Evolutionary conservation across 768 basidiomycete species (phyloP).

Genomic region (Leccinum broughii): DNA sequence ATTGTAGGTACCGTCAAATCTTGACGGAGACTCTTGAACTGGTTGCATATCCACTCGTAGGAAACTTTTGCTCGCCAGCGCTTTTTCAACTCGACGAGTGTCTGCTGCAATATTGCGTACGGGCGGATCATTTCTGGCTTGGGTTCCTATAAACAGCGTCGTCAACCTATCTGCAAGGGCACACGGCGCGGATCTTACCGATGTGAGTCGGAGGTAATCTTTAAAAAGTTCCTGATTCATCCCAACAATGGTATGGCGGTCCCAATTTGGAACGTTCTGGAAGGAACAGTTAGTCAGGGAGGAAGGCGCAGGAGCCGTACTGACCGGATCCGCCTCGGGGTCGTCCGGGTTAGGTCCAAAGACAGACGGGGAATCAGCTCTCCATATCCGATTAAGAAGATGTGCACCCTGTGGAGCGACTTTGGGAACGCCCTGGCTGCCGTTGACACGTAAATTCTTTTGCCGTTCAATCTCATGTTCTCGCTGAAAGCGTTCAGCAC

Average conservation of each 20-base stretch:
- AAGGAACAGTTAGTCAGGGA: slow-evolving; percentile 9
- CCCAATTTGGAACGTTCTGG: slow-evolving; percentile 97
- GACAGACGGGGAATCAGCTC: slow-evolving; percentile 50
- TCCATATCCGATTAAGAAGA: slow-evolving; percentile 48
- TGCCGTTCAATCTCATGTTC: slow-evolving; percentile 87
- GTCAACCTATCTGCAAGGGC: slow-evolving; percentile 7
- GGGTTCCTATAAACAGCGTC: slow-evolving; percentile 67
- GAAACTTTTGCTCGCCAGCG: slow-evolving; percentile 78
- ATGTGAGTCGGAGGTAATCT: slow-evolving; percentile 91
- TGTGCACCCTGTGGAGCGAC: slow-evolving; percentile 52
- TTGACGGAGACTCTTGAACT: slow-evolving; percentile 96
- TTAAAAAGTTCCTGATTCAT: slow-evolving; percentile 90
- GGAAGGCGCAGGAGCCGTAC: slow-evolving; percentile 26
- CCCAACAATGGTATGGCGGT: slow-evolving; percentile 92
- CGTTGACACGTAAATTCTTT: slow-evolving; percentile 41
- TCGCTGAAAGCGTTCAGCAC: slow-evolving; percentile 88
- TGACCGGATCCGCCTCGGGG: slow-evolving; percentile 70
- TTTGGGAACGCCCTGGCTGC: slow-evolving; percentile 38
- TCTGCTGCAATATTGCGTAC: slow-evolving; percentile 77
- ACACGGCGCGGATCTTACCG: slow-evolving; percentile 47
- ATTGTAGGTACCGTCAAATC: slow-evolving; percentile 84
- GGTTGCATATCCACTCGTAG: slow-evolving; percentile 94
- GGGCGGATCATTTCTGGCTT: slow-evolving; percentile 94
- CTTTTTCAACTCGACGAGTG: slow-evolving; percentile 81
- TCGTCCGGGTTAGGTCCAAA: slow-evolving; percentile 54